Percentiles rank a stretch among this genome's conserved stretches.
phyloP scores from a whole-genome alignment of 148 eudicot species.

The Rheum nobile region DNA sequence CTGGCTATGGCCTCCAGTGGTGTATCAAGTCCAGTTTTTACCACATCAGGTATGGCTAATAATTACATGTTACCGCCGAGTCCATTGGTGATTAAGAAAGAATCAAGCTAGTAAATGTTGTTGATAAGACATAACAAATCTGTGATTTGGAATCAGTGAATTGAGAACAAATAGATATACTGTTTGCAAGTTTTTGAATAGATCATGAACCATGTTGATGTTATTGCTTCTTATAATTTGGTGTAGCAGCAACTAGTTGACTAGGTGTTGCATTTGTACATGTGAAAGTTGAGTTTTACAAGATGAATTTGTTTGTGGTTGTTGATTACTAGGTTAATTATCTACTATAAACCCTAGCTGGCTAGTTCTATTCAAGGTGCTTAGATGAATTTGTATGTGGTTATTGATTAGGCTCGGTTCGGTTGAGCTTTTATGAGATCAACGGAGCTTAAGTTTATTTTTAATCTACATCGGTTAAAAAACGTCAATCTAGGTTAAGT shows the following conservation, averaged over 20 bases:
- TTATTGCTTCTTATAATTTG: background rate
- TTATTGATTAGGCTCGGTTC: too few species aligned
- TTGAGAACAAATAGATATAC: background rate
- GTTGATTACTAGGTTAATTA: background rate
- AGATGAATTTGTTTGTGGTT: background rate
- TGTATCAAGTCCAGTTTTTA: slow-evolving; percentile 32
- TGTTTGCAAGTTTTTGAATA: background rate
- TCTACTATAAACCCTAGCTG: too few species aligned
- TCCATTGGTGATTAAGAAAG: slow-evolving; percentile 18
- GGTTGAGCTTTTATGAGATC: too few species aligned
- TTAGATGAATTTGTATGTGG: too few species aligned
- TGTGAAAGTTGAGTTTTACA: background rate
- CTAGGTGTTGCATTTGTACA: background rate
- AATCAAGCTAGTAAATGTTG: slow-evolving; percentile 11
- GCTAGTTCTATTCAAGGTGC: background rate
- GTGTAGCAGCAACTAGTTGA: background rate
- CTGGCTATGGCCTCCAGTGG: slow-evolving; percentile 19
- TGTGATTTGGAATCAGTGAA: background rate
- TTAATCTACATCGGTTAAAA: too few species aligned
- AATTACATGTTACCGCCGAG: slow-evolving; percentile 21
- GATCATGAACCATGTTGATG: too few species aligned
- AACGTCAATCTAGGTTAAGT: too few species aligned
- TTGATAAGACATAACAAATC: background rate
- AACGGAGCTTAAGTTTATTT: too few species aligned
- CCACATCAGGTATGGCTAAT: slow-evolving; percentile 16